A percentile compares a stretch with the other conserved stretches of the same genome.
Conservation (phyloP, 1,284 basidiomycete species). For the Psilocybe mexicana region DNA sequence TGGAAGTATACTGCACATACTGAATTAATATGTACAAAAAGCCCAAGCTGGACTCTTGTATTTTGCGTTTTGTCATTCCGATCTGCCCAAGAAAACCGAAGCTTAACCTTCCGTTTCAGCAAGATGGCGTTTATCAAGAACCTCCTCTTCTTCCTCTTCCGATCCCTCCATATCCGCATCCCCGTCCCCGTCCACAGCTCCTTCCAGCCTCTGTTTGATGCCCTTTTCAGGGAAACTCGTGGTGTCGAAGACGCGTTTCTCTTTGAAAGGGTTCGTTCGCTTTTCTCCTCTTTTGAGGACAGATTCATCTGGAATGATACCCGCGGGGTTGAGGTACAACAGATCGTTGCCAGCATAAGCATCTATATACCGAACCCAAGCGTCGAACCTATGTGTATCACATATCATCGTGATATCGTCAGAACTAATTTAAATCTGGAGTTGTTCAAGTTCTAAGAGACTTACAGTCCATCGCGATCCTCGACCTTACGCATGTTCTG, state of each 20-base stretch:
- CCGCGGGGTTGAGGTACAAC: conserved; percentile 69
- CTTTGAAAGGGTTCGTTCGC: conserved; percentile 64
- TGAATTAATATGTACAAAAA: conserved; percentile 10
- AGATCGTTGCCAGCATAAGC: conserved; percentile 70
- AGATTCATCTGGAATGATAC: conserved; percentile 66
- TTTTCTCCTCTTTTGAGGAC: conserved; percentile 62
- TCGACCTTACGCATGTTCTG: conserved; percentile 83
- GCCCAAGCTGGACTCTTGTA: too few relatives aligned
- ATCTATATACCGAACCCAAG: conserved; percentile 73
- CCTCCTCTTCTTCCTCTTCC: conserved; percentile 52
- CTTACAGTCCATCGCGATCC: conserved; percentile 77
- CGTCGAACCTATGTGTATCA: conserved; percentile 58
- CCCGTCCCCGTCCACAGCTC: conserved; percentile 32
- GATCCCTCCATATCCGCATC: conserved; percentile 36
- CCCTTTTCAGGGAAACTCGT: conserved; percentile 49
- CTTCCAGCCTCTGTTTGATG: conserved; percentile 37
- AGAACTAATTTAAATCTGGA: neutral
- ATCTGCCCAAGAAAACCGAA: too few relatives aligned
- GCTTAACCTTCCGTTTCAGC: conserved; percentile 71
- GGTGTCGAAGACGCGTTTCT: conserved; percentile 63
- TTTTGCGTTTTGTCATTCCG: too few relatives aligned
- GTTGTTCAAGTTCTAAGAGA: conserved; percentile 14
- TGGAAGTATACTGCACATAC: neutral
- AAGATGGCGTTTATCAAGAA: conserved; percentile 53
- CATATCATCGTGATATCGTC: neutral